Base-by-base conservation (phyloP, 202 grass and related monocot genomes). In the Saccharum hybrid region DNA sequence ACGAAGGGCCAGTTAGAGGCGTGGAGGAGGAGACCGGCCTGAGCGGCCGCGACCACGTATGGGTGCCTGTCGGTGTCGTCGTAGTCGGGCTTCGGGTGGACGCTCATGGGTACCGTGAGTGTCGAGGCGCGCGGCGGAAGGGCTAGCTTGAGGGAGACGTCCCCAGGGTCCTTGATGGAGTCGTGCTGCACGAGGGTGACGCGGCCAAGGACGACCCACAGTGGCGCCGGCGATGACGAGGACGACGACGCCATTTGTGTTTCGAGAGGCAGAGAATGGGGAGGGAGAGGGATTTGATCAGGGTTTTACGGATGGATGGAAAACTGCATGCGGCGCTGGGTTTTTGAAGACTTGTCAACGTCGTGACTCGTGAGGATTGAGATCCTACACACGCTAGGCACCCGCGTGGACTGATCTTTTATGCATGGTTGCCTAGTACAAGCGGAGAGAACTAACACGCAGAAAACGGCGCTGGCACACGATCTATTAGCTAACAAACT, bases 141-240 rank as follows among this genome's bases (percentile, higher is more conserved):
- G 79, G 37, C 54, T 5, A 82, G 79, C 52, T 31, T 41, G 3
- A 82, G 0, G 38, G 52, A 72, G 79, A 72, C 7, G 15, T 72
- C 64, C 3, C n/a, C 78, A 4, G 78, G 66, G 14, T 81, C 48
- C 13, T 59, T 54, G 13, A 30, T 22, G 49, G 66, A 40, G 66
- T 81, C 66, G 34, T 57, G 66, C 66, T 69, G 23, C 52, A 72
- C 52, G 16, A 26, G 14, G 22, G 67, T 21, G 54, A 82, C 38
- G 52, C 79, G 79, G 38, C 65, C 79, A 5, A 82, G 79, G 52
- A 36, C 13, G 0, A 60, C 5, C 79, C 79, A 82, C 52, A 56
- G 38, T 15, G 66, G 46, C 66, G 28, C 14, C 78, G 38, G 59
- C 59, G 46, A 7, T 2, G 76, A 48, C 42, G 76, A 66, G 0